Percentiles rank a stretch among this genome's conserved stretches.
Conservation (phyloP, 345 rosid genomes). For the Corymbia maculata region DNA sequence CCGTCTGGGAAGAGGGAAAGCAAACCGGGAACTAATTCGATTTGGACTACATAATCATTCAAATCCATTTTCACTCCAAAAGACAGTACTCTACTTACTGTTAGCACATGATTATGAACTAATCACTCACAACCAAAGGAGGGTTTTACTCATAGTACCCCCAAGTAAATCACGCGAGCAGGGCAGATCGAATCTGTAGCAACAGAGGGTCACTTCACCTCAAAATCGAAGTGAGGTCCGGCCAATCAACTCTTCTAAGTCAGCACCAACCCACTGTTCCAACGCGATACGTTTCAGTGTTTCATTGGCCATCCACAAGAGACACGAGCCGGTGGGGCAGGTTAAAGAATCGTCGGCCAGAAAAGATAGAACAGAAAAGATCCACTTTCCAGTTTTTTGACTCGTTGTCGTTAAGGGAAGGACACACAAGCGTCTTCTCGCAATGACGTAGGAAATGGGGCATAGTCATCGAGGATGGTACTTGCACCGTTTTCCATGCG, state of each 20-base stretch:
- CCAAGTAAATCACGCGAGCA: background rate
- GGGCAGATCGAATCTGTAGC: background rate
- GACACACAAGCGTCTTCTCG: background rate
- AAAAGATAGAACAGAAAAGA: background rate
- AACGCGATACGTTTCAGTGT: background rate
- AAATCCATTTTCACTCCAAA: background rate
- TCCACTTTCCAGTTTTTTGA: background rate
- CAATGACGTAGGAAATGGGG: background rate
- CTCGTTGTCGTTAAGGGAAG: background rate
- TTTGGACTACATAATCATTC: background rate
- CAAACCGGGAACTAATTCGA: background rate
- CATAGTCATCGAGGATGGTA: background rate
- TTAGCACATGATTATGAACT: background rate
- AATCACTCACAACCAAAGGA: background rate
- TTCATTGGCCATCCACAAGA: background rate
- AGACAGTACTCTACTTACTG: background rate
- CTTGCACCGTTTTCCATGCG: background rate
- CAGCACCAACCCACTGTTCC: background rate
- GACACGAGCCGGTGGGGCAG: background rate
- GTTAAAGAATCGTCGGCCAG: background rate
- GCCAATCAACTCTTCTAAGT: background rate
- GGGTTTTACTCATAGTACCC: background rate
- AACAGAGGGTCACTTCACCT: background rate
- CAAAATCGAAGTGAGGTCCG: background rate
- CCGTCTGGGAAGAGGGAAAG: fast-evolving